Evolutionary conservation across 495 filamentous ascomycete genomes (phyloP).

Genomic region (Delitschia confertaspora): DNA sequence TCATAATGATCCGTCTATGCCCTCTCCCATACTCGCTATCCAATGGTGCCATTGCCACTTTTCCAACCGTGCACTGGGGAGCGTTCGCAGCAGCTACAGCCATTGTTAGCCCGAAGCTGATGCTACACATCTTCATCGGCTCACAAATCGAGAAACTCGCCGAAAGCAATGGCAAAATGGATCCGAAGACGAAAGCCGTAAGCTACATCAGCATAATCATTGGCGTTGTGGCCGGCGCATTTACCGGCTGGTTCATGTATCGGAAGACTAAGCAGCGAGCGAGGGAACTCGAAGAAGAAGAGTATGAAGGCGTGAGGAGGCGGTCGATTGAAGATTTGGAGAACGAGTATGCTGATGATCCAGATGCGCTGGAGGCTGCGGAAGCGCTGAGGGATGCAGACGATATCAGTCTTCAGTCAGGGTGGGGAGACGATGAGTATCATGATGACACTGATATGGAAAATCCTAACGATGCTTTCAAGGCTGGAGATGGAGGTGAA

Average conservation of each 20-base stretch:
- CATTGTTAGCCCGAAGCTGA: conserved; percentile 66
- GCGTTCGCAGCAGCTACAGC: conserved; percentile 76
- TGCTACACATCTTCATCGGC: conserved; percentile 92
- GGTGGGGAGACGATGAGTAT: conserved; percentile 33
- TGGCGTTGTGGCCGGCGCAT: conserved; percentile 57
- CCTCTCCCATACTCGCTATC: conserved; percentile 90
- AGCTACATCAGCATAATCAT: conserved; percentile 78
- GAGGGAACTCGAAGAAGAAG: conserved; percentile 73
- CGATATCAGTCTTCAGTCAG: conserved; percentile 50
- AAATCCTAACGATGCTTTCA: conserved; percentile 36
- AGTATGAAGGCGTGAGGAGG: conserved; percentile 45
- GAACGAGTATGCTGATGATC: conserved; percentile 35
- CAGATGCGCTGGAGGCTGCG: conserved; percentile 28
- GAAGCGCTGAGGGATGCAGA: conserved; percentile 37
- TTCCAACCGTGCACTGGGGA: conserved; percentile 71
- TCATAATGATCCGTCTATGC: conserved; percentile 89
- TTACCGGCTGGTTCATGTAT: conserved; percentile 81
- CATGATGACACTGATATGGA: conserved; percentile 33
- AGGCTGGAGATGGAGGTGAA: conserved; percentile 31
- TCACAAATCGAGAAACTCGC: conserved; percentile 65
- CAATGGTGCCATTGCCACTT: conserved; percentile 89
- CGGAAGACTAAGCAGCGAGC: conserved; percentile 70
- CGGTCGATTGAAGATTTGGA: conserved; percentile 15
- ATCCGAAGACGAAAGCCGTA: conserved; percentile 54
- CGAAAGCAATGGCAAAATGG: conserved; percentile 52